Base-by-base conservation (phyloP, 2,329 filamentous ascomycete genomes). In the Neopestalotiopsis clavispora region DNA sequence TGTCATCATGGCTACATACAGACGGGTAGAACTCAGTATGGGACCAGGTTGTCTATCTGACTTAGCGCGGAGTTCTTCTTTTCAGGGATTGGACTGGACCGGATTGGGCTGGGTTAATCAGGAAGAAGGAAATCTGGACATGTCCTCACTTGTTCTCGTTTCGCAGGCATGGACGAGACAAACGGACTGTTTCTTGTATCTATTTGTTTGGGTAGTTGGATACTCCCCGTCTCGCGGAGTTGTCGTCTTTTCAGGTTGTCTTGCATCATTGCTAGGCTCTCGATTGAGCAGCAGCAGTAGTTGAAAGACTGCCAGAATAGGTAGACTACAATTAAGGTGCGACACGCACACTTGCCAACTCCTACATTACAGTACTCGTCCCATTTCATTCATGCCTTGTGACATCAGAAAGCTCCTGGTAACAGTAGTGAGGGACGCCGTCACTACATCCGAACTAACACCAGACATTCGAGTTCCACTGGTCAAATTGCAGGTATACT, bases 341-440 rank as follows among this genome's bases (percentile, higher is more conserved):
- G 23, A 38, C 40, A 67, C 28, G 66, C 66, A 67, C 66, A 67
- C 66, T 67, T 67, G 66, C 66, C 66, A 67, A 63, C 66, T 67
- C 58, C 61, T 64, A 64, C 20, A 52, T n/a, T 9, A 38, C 13
- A 38, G 20, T 38, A 32, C 59, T 20, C 45, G 45, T 52, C 4
- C 45, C 45, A 17, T 17, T 52, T 52, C n/a, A 14, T 14, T n/a
- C 45, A 52, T 52, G 45, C 6, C 34, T 38, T 38, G 45, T 52
- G 45, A 52, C 20, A 10, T 7, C 9, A 20, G n/a, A n/a, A 52
- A 23, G 45, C 45, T 52, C 20, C n/a, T 52, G 45, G 45, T 52
- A 20, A 23, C 45, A 23, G 45, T 52, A 52, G 45, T 52, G n/a
- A 20, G 7, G 45, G 45, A 17, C 17, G 17, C 45, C 45, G 14